A percentile compares a stretch with the other conserved stretches of the same genome.
Conservation (phyloP, 495 filamentous ascomycete genomes). For the Penicillium crystallinum region DNA sequence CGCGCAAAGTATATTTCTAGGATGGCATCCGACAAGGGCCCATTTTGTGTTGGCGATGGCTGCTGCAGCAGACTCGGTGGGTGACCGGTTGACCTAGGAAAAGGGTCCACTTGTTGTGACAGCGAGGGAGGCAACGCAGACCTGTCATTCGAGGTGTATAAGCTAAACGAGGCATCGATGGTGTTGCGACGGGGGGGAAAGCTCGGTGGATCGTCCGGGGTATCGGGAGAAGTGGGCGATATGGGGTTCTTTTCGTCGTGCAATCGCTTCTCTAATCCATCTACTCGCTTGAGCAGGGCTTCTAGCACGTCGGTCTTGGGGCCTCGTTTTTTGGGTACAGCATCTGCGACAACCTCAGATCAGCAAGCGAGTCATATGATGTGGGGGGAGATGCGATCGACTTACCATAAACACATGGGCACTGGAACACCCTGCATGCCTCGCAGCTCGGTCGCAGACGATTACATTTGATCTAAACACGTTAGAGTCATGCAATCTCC, state of each 20-base stretch:
- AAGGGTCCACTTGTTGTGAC: conserved; percentile 13
- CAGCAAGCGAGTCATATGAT: conserved; percentile 5
- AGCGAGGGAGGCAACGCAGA: conserved; percentile 5
- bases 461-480: conserved; percentile 77
- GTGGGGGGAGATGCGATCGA: background rate
- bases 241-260: conserved; percentile 59
- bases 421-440: conserved; percentile 83
- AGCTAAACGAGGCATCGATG: conserved; percentile 17
- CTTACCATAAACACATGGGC: conserved; percentile 82
- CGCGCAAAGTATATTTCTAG: conserved; percentile 72
- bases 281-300: conserved; percentile 74
- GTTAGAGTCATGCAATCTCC: background rate
- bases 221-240: conserved; percentile 38
- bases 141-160: conserved; percentile 10
- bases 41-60: conserved; percentile 26
- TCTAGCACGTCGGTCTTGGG: conserved; percentile 87
- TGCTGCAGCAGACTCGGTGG: conserved; percentile 9
- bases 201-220: conserved; percentile 11
- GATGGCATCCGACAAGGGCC: conserved; percentile 51
- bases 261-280: conserved; percentile 73
- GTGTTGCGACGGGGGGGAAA: conserved; percentile 18
- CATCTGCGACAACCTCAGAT: conserved; percentile 50
- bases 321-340: conserved; percentile 80
- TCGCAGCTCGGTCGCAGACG: conserved; percentile 77
- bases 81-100: conserved; percentile 7